phyloP scores from a whole-genome alignment of 768 basidiomycete genomes.

The Strobilomyces confusus region DNA sequence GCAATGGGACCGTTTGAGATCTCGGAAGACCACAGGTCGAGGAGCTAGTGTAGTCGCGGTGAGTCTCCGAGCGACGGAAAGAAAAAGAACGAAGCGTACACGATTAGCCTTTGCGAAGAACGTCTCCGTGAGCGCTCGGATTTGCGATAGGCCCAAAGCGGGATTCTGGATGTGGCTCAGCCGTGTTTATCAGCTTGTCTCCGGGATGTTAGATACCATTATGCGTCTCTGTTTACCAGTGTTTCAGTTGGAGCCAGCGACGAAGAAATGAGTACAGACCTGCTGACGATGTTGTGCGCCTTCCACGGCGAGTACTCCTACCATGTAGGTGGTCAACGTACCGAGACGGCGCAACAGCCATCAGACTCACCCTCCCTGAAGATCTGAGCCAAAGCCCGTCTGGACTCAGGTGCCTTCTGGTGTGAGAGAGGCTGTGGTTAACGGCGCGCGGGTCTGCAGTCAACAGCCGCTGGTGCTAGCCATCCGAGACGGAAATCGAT shows the following conservation, averaged over 20 bases:
- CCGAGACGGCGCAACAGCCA: not conserved
- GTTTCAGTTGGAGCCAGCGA: not conserved
- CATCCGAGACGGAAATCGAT: not conserved
- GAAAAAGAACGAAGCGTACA: not conserved
- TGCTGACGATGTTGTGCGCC: slow-evolving; percentile 39
- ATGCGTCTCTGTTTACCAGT: slow-evolving; percentile 18
- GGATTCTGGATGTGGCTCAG: slow-evolving; percentile 44
- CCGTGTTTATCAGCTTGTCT: not conserved
- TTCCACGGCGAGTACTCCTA: slow-evolving; percentile 50
- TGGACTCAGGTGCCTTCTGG: slow-evolving; percentile 46
- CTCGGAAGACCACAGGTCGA: slow-evolving; percentile 43
- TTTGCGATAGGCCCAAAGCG: slow-evolving; percentile 58
- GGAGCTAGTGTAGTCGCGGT: slow-evolving; percentile 28
- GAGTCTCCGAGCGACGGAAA: not conserved
- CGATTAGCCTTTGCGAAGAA: slow-evolving; percentile 51
- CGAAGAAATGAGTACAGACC: slow-evolving; percentile 17
- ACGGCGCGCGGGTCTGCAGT: slow-evolving; percentile 62
- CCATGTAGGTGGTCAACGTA: not conserved
- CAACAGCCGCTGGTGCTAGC: slow-evolving; percentile 39
- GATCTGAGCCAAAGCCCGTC: slow-evolving; percentile 37
- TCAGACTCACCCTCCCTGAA: slow-evolving; percentile 35
- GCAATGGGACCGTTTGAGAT: slow-evolving; percentile 25
- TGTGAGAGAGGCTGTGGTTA: slow-evolving; percentile 58
- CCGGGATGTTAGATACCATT: slow-evolving; percentile 22
- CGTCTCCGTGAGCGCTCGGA: slow-evolving; percentile 52